phyloP scores from a whole-genome alignment of 176 grass and related monocot genomes.

The Cymbopogon citratus region DNA sequence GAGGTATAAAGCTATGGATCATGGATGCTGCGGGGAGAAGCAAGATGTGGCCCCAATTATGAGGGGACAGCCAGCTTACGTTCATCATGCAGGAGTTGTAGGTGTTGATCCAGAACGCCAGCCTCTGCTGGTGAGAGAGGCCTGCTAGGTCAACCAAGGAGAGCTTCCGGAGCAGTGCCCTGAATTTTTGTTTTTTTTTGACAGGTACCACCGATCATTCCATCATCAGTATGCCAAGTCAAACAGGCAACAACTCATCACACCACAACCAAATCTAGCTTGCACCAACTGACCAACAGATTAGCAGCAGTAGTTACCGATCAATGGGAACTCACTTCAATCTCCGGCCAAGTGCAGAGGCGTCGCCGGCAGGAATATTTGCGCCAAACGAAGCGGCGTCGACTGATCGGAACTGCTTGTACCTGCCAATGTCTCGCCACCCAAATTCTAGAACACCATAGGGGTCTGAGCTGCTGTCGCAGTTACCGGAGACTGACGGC shows the following conservation, averaged over 20 bases:
- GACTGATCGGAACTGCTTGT: slow-evolving; percentile 46
- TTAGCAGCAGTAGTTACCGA: background rate
- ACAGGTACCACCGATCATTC: slow-evolving; percentile 10
- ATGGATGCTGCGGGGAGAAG: slow-evolving; percentile 9
- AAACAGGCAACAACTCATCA: slow-evolving; percentile 10
- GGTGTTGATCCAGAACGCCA: slow-evolving; percentile 91
- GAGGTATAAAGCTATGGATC: background rate
- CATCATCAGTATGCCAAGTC: background rate
- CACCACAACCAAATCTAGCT: background rate
- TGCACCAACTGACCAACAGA: background rate
- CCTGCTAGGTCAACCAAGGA: slow-evolving; percentile 44
- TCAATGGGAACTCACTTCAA: slow-evolving; percentile 66
- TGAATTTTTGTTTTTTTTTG: slow-evolving; percentile 15
- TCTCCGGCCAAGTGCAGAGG: slow-evolving; percentile 19
- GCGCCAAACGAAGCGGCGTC: slow-evolving; percentile 36
- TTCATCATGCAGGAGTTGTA: slow-evolving; percentile 91
- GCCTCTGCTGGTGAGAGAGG: slow-evolving; percentile 62
- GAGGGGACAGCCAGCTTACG: slow-evolving; percentile 52
- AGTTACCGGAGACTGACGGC: slow-evolving; percentile 49
- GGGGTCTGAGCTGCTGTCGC: slow-evolving; percentile 39
- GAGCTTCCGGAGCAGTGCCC: slow-evolving; percentile 52
- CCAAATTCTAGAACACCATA: slow-evolving; percentile 56
- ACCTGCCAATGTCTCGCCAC: slow-evolving; percentile 53
- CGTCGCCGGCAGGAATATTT: slow-evolving; percentile 12
- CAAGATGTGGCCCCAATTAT: slow-evolving; percentile 21